Evolutionary conservation across 2,329 filamentous ascomycete species (phyloP).

Genomic region (Mollisia scopiformis): DNA sequence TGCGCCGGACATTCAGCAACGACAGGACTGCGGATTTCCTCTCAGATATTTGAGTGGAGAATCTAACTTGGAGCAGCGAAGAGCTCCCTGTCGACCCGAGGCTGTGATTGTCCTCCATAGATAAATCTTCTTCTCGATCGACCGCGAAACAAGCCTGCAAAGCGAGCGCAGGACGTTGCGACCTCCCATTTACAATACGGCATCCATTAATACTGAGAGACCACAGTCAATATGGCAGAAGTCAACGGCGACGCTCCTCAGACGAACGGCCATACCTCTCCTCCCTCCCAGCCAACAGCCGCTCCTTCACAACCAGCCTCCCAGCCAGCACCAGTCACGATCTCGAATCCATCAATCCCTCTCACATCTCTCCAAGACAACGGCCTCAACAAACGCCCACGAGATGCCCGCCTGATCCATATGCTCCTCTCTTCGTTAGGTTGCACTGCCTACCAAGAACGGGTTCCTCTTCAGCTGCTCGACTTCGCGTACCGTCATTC

Average conservation of each 20-base stretch:
- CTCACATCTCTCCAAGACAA: slow-evolving; percentile 37
- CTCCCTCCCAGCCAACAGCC: slow-evolving; percentile 23
- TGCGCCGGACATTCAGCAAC: slow-evolving; percentile 14
- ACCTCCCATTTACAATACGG: neutral
- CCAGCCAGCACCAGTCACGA: slow-evolving; percentile 18
- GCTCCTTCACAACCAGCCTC: slow-evolving; percentile 10
- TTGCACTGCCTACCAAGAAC: slow-evolving; percentile 78
- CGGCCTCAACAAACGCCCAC: slow-evolving; percentile 57
- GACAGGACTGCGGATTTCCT: neutral
- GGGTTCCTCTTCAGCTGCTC: slow-evolving; percentile 80
- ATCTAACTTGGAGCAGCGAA: neutral
- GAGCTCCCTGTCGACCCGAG: neutral
- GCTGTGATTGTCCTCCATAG: neutral
- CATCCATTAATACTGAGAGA: neutral
- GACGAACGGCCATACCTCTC: slow-evolving; percentile 53
- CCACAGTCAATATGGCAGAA: slow-evolving; percentile 31
- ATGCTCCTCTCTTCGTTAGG: slow-evolving; percentile 79
- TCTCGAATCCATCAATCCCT: slow-evolving; percentile 33
- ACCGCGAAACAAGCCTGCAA: neutral
- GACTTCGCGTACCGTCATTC: slow-evolving; percentile 88
- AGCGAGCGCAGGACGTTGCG: neutral
- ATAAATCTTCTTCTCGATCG: neutral
- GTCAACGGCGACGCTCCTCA: slow-evolving; percentile 44
- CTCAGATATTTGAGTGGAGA: neutral
- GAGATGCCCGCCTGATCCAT: slow-evolving; percentile 79